A percentile compares a stretch with the other conserved stretches of the same genome.
Conservation (phyloP, 1,284 basidiomycete species). For the Chiua sp. region DNA sequence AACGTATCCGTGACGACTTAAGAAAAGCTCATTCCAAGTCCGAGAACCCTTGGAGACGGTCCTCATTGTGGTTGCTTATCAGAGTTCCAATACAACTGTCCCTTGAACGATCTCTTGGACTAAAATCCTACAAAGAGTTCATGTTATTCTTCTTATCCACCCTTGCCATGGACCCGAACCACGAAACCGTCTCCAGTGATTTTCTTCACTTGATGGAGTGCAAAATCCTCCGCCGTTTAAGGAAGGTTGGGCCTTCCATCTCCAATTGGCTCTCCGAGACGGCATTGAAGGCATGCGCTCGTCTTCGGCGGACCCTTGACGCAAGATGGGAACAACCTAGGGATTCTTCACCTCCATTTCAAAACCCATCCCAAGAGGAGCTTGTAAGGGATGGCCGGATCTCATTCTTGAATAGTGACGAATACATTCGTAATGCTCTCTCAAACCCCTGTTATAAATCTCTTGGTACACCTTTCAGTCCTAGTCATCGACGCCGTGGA, state of each 20-base stretch:
- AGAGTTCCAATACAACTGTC: too few species aligned
- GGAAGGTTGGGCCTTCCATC: slow-evolving; percentile 35
- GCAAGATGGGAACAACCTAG: not conserved
- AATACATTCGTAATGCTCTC: slow-evolving; percentile 11
- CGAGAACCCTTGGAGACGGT: slow-evolving; percentile 30
- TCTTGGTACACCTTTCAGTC: slow-evolving; percentile 11
- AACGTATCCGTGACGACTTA: slow-evolving; percentile 33
- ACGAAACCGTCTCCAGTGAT: slow-evolving; percentile 32
- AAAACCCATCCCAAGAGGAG: slow-evolving; percentile 29
- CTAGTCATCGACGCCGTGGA: slow-evolving; percentile 3
- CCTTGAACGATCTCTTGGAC: too few species aligned
- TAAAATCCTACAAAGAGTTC: too few species aligned
- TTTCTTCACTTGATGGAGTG: slow-evolving; percentile 29
- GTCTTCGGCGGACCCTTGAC: slow-evolving; percentile 7
- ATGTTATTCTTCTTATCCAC: slow-evolving; percentile 2
- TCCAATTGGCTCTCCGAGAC: slow-evolving; percentile 12
- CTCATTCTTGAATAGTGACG: slow-evolving; percentile 10
- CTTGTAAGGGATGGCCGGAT: slow-evolving; percentile 23
- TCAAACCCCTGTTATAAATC: not conserved
- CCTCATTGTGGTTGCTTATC: slow-evolving; percentile 25
- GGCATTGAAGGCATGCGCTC: not conserved
- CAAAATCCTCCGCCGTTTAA: slow-evolving; percentile 40
- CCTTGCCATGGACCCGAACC: slow-evolving; percentile 5
- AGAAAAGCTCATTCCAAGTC: too few species aligned
- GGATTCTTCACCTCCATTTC: slow-evolving; percentile 18